Evolutionary conservation across 305 asterid genomes (phyloP).

Genomic region (Withania somnifera): DNA sequence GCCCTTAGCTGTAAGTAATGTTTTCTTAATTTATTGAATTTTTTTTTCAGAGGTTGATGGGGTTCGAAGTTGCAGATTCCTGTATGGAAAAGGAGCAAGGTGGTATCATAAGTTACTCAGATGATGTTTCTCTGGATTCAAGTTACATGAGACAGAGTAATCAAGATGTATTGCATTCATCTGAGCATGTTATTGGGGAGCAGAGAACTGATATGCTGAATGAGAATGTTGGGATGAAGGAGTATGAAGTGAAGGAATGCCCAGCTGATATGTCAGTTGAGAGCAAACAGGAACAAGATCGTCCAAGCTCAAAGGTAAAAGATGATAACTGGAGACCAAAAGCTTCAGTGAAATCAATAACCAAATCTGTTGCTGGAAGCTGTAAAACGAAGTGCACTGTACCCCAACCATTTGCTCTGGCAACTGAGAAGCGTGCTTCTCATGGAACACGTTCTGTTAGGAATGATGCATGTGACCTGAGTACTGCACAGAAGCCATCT

Average conservation of each 20-base stretch:
- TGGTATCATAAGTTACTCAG: constrained; percentile 19
- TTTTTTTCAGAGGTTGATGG: constrained; percentile 25
- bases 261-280: constrained; percentile 29
- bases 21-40: not conserved
- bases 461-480: constrained; percentile 12
- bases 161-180: constrained; percentile 14
- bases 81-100: constrained; percentile 54
- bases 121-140: constrained; percentile 23
- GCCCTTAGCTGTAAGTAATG: not conserved
- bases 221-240: constrained; percentile 32
- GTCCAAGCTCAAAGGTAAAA: constrained; percentile 12
- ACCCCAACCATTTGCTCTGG: constrained; percentile 71
- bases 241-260: constrained; percentile 47
- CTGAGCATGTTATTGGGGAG: constrained; percentile 26
- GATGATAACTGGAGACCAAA: constrained; percentile 19
- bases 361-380: constrained; percentile 27
- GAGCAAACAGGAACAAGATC: constrained; percentile 22
- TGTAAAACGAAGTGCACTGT: constrained; percentile 47
- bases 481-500: constrained; percentile 18
- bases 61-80: constrained; percentile 30
- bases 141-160: constrained; percentile 1
- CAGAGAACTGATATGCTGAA: constrained; percentile 22
- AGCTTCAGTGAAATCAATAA: constrained; percentile 20
- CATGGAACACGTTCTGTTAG: constrained; percentile 37
- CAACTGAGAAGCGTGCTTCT: constrained; percentile 57